phyloP scores from a whole-genome alignment of 2,329 filamentous ascomycete species.

The Nigrograna mackinnonii region DNA sequence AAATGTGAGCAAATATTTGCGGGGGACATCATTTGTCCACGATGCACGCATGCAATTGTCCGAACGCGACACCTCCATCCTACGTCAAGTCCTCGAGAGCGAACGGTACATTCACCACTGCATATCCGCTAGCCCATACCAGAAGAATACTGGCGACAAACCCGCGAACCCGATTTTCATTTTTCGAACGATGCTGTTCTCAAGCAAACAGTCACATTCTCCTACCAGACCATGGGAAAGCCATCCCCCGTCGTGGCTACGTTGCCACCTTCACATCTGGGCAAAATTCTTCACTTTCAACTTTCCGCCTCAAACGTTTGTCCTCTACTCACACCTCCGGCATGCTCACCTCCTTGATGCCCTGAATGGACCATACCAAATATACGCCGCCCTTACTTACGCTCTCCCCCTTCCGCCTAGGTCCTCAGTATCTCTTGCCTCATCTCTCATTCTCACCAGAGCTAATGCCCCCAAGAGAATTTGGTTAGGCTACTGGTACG shows the following conservation, averaged over 20 bases:
- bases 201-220: not conserved
- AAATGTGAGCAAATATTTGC: too few relatives aligned
- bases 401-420: not conserved
- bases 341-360: conserved; percentile 3
- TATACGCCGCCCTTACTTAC: conserved; percentile 8
- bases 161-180: conserved; percentile 1
- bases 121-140: conserved; percentile 5
- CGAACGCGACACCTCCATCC: conserved; percentile 1
- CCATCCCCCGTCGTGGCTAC: not conserved
- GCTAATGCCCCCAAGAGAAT: conserved; percentile 7
- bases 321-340: conserved; percentile 5
- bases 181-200: not conserved
- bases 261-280: conserved; percentile 1
- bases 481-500: conserved; percentile 11
- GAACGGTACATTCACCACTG: conserved; percentile 7
- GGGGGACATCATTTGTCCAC: too few relatives aligned
- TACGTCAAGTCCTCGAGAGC: conserved; percentile 4
- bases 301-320: conserved; percentile 2
- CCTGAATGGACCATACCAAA: conserved; percentile 8
- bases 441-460: conserved; percentile 3
- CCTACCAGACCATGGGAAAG: not conserved
- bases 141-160: not conserved
- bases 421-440: conserved; percentile 1
- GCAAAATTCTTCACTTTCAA: conserved; percentile 6
- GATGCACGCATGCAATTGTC: not conserved